Percentiles rank a stretch among this genome's conserved stretches.
phyloP scores from a whole-genome alignment of 176 grass and related monocot genomes.

The Chrysopogon serrulatus region DNA sequence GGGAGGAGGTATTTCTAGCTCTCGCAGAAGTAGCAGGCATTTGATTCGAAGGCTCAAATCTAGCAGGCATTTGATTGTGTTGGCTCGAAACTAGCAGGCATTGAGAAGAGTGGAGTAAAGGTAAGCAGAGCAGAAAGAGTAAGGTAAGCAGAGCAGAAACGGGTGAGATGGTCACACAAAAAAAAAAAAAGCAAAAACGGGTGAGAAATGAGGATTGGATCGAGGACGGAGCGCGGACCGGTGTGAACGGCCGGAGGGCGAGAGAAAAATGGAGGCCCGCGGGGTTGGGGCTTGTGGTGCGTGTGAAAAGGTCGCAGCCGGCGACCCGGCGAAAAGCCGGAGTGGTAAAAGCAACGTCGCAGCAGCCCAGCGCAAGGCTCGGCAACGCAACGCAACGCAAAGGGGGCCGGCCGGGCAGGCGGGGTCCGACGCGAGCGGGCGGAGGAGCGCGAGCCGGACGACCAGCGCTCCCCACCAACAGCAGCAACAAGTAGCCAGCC shows the following conservation, averaged over 20 bases:
- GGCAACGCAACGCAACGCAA: background rate
- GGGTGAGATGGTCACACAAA: too few relatives aligned
- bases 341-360: conserved; percentile 2
- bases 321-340: background rate
- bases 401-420: background rate
- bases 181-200: background rate
- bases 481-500: background rate
- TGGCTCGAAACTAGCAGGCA: background rate
- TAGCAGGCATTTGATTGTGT: background rate
- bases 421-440: background rate
- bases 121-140: background rate
- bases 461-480: conserved; percentile 1
- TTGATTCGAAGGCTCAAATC: background rate
- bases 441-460: conserved; percentile 2
- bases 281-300: background rate
- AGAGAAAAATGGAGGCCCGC: background rate
- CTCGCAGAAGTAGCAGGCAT: background rate
- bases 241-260: background rate
- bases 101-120: background rate
- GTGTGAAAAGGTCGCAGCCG: conserved; percentile 17
- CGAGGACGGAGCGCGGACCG: too few relatives aligned
- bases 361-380: background rate
- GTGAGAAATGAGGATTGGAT: too few relatives aligned
- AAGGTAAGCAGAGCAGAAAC: background rate
- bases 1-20: too few relatives aligned